These are phyloP conservation scores for Xylaria sp. DNA, from an alignment of 2,329 filamentous ascomycete genomes.

Conservation along the genomic window DNA sequence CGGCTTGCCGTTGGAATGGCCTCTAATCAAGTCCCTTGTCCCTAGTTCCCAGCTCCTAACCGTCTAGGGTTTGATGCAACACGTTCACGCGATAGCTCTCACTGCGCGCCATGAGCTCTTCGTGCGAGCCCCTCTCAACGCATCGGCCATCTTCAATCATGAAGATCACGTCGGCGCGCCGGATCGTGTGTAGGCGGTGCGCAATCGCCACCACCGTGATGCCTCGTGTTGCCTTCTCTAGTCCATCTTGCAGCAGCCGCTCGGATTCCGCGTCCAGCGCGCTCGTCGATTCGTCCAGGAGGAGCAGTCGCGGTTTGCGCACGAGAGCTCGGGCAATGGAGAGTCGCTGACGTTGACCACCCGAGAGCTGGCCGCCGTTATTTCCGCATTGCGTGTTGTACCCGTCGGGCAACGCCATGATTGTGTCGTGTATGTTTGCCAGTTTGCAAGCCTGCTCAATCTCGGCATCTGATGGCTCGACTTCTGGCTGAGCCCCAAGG, in stretches of 20 bases:
- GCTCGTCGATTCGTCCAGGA: conserved; percentile 85
- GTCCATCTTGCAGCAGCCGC: conserved; percentile 71
- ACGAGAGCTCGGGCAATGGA: conserved; percentile 82
- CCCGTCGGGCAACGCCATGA: conserved; percentile 69
- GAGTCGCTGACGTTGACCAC: conserved; percentile 82
- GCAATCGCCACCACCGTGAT: conserved; percentile 70
- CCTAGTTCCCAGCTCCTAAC: conserved; percentile 27
- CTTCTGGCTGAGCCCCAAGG: conserved; percentile 64
- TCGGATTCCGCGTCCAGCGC: conserved; percentile 80
- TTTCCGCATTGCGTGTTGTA: conserved; percentile 76
- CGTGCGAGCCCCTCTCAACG: conserved; percentile 64
- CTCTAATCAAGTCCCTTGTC: background rate
- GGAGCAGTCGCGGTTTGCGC: conserved; percentile 75
- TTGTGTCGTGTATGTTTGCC: conserved; percentile 77
- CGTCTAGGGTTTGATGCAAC: conserved; percentile 60
- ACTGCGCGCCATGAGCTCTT: conserved; percentile 64
- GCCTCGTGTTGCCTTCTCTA: conserved; percentile 66
- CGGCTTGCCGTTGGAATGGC: background rate
- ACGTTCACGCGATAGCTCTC: conserved; percentile 65
- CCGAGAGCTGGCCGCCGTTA: conserved; percentile 79
- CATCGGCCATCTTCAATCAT: conserved; percentile 65
- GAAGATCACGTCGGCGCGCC: conserved; percentile 67
- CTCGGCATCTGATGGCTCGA: conserved; percentile 67
- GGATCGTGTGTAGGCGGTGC: conserved; percentile 67
- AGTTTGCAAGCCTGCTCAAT: conserved; percentile 74